Evolutionary conservation across 169 alveolate genomes (phyloP), one percentile per base, ranked within the genome.

Genomic region (Plasmodium coatneyi): DNA sequence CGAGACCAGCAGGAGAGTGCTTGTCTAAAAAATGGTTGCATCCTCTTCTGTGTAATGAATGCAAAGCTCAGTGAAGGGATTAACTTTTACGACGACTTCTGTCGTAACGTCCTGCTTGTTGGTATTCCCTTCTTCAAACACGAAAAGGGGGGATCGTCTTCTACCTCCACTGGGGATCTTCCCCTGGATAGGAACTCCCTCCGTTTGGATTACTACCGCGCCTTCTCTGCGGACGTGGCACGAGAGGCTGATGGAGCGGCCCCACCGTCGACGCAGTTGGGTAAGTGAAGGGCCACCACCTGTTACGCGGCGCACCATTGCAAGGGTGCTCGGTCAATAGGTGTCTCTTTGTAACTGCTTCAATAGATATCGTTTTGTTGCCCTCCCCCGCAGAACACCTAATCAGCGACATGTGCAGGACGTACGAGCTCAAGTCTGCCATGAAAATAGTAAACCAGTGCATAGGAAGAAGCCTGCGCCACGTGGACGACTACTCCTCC

Each of bases 381-480:
- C 54, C 54, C 22, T 4, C 25, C 80, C 14, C 25, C 49, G 32
- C 66, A 60, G 91, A 7, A 32, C 71, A 60, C 46, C 70, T 32
- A 78, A 71, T 80, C 30, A 43, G 41, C 25, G 71, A 54, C 80
- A 90, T 80, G 95, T 89, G 56, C 83, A 46, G 46, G 46, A 92
- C 32, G 76, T 83, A 98, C 98, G 82, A 96, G 96, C 92, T 81
- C 94, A 72, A 94, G 96, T 76, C 98, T 97, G 99, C 91, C 96
- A 97, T 96, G 98, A 98, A 83, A 96, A 97, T 98, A 5, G 98
- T 99, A 30, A 99, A 99, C 92, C 99, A 99, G 96, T 96, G 99
- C 52, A 97, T 99, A 30, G 99, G 99, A 66, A 97, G 99, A 81
- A 99, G 99, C 14, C 98, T 99, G 79, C 96, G 99, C 46, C 99